Evolutionary conservation across 2,329 filamentous ascomycete species (phyloP).

Genomic region (Pseudocercospora crystallina): DNA sequence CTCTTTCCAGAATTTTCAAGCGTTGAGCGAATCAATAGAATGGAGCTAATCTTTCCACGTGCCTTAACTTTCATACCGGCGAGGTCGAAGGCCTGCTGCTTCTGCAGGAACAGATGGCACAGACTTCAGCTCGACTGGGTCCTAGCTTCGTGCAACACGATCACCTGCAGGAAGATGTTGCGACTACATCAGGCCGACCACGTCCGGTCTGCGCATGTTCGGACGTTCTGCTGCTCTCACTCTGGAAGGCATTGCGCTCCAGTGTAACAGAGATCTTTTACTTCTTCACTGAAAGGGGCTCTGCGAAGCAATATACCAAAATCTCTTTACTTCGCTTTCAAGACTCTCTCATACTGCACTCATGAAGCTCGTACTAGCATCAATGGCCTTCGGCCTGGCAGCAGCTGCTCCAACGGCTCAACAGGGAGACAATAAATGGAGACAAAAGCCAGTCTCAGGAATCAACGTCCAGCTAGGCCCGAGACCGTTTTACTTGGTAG

Average conservation of each 20-base stretch:
- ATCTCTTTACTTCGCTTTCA: neutral
- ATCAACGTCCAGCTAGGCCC: conserved; percentile 58
- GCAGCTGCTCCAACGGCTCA: conserved; percentile 9
- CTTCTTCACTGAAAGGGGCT: neutral
- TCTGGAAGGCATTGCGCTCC: neutral
- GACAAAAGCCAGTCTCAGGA: neutral
- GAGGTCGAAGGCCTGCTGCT: neutral
- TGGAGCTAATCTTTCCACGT: conserved; percentile 1
- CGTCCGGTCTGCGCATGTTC: neutral
- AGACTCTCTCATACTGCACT: conserved; percentile 3
- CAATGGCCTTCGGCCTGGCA: conserved; percentile 7
- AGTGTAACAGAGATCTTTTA: neutral
- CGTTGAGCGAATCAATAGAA: neutral
- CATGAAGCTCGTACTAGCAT: conserved; percentile 5
- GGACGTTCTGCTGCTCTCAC: neutral
- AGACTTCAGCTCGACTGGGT: neutral
- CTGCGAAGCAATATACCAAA: neutral
- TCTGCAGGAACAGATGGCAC: neutral
- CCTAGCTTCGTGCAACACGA: too few relatives aligned
- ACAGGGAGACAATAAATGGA: conserved; percentile 1
- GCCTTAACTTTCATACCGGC: neutral
- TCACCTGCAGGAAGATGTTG: too few relatives aligned
- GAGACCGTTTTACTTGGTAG: conserved; percentile 63
- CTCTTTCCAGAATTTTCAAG: too few relatives aligned
- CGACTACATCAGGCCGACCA: neutral